phyloP scores from a whole-genome alignment of 1,139 yeast species.

The Pichia sp. region DNA sequence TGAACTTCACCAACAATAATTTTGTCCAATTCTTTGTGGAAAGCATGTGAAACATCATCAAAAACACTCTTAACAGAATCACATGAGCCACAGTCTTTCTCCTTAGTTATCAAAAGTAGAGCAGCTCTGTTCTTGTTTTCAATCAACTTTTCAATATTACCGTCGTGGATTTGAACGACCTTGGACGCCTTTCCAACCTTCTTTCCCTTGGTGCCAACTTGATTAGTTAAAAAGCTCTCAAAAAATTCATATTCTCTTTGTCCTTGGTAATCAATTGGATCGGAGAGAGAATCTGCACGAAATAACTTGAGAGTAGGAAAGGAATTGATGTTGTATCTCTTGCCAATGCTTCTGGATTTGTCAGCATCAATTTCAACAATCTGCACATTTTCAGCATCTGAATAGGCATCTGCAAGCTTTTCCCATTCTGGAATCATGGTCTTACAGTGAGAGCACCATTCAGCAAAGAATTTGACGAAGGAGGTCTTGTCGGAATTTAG shows the following conservation, averaged over 20 bases:
- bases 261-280: constrained; percentile 45
- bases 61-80: constrained; percentile 7
- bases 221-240: constrained; percentile 36
- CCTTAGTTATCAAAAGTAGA: constrained; percentile 35
- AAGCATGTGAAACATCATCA: constrained; percentile 15
- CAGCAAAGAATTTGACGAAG: constrained; percentile 69
- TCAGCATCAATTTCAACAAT: constrained; percentile 66
- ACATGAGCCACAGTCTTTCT: constrained; percentile 17
- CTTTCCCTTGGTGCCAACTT: constrained; percentile 17
- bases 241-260: constrained; percentile 39
- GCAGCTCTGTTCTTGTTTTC: constrained; percentile 28
- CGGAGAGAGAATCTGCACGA: constrained; percentile 36
- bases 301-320: constrained; percentile 61
- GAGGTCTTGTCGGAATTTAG: constrained; percentile 52
- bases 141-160: constrained; percentile 30
- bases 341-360: constrained; percentile 45
- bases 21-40: constrained; percentile 15
- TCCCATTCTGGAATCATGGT: constrained; percentile 59
- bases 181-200: constrained; percentile 17
- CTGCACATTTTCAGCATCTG: constrained; percentile 39
- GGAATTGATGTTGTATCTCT: constrained; percentile 50
- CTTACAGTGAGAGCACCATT: constrained; percentile 80
- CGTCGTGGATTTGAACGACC: constrained; percentile 29
- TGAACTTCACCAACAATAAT: constrained; percentile 39
- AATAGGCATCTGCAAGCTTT: constrained; percentile 45